Evolutionary conservation across 345 rosid species (phyloP).

Genomic region (Pistacia integerrima): DNA sequence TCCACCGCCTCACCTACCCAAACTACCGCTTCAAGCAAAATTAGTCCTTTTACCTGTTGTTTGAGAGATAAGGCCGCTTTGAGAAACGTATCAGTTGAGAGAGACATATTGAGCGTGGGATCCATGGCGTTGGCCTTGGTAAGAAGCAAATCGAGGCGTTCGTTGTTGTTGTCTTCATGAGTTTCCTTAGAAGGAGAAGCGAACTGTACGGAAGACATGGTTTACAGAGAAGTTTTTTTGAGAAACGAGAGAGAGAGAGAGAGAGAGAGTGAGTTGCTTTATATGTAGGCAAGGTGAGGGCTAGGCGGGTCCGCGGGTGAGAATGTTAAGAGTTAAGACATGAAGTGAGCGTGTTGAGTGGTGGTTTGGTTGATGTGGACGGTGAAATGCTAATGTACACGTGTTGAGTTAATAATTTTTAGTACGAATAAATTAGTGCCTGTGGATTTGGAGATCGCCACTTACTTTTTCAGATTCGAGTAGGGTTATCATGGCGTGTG

Average conservation of each 20-base stretch:
- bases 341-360: background rate
- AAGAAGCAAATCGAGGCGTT: slow-evolving; percentile 34
- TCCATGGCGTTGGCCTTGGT: slow-evolving; percentile 22
- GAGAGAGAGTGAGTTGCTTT: background rate
- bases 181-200: slow-evolving; percentile 26
- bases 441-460: background rate
- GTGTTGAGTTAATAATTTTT: background rate
- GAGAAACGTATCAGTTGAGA: slow-evolving; percentile 50
- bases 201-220: slow-evolving; percentile 48
- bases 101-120: slow-evolving; percentile 35
- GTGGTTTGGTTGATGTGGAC: background rate
- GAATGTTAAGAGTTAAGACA: background rate
- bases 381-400: background rate
- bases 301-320: too few relatives aligned
- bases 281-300: background rate
- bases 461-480: background rate
- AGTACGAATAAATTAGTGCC: background rate
- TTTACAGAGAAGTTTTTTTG: background rate
- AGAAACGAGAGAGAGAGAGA: background rate
- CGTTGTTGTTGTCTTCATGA: slow-evolving; percentile 32
- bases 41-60: slow-evolving; percentile 46
- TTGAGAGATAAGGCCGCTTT: slow-evolving; percentile 72
- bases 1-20: background rate
- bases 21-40: background rate
- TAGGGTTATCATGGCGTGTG: background rate